A percentile compares a stretch with the other conserved stretches of the same genome.
These are phyloP conservation scores for Didymella sp. DNA, from an alignment of 2,329 filamentous ascomycete species.

Conservation along the genomic window DNA sequence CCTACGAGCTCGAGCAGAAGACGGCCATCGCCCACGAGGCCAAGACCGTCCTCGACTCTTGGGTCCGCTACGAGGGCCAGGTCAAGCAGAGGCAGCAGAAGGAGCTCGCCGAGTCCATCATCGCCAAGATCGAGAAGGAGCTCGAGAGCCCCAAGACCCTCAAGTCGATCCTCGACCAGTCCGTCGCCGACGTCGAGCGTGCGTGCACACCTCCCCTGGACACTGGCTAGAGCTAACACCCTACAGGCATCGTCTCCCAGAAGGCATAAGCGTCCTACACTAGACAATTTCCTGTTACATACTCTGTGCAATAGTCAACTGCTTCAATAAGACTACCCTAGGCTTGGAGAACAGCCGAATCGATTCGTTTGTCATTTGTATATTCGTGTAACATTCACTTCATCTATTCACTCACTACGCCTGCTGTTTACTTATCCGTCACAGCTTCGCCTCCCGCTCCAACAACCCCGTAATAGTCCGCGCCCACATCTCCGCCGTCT, in stretches of 20 bases:
- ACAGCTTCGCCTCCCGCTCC: constrained; percentile 25
- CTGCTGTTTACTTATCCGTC: not conserved
- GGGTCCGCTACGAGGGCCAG: constrained; percentile 98
- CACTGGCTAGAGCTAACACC: constrained; percentile 25
- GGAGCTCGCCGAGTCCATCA: constrained; percentile 91
- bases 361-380: constrained; percentile 25
- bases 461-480: constrained; percentile 41
- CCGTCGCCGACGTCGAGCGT: constrained; percentile 96
- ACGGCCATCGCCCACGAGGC: constrained; percentile 91
- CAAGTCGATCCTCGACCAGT: constrained; percentile 98
- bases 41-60: constrained; percentile 94
- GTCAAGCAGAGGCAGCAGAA: constrained; percentile 98
- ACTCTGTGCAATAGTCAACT: constrained; percentile 52
- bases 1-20: constrained; percentile 96
- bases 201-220: constrained; percentile 47
- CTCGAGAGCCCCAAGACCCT: constrained; percentile 96
- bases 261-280: constrained; percentile 47
- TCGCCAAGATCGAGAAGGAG: constrained; percentile 98
- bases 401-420: too few species aligned
- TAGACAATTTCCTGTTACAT: constrained; percentile 49
- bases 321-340: constrained; percentile 44
- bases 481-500: constrained; percentile 42
- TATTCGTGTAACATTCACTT: too few species aligned
- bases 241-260: constrained; percentile 47
- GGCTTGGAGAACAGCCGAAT: constrained; percentile 39